Percentiles rank a stretch among this genome's conserved stretches.
Evolutionary conservation across 495 filamentous ascomycete genomes (phyloP).

Genomic region (Penicillium macrosclerotiorum): DNA sequence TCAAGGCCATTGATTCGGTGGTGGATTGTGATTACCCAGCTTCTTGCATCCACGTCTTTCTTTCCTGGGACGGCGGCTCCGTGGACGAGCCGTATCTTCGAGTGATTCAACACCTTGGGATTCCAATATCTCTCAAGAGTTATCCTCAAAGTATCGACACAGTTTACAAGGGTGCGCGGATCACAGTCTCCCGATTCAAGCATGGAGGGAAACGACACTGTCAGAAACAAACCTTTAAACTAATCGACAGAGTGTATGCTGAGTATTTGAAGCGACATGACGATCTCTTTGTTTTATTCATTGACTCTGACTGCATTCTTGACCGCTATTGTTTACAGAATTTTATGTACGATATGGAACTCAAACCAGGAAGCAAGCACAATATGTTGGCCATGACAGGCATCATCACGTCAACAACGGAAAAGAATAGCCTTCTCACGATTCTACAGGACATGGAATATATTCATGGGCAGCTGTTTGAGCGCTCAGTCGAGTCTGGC

Average conservation of each 20-base stretch:
- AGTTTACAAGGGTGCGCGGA: conserved; percentile 72
- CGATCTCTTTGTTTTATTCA: conserved; percentile 93
- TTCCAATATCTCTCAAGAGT: conserved; percentile 69
- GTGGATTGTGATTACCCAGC: conserved; percentile 94
- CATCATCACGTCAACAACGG: conserved; percentile 92
- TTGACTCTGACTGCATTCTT: conserved; percentile 97
- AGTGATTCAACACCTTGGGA: conserved; percentile 83
- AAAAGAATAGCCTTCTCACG: conserved; percentile 85
- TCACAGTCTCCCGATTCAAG: conserved; percentile 90
- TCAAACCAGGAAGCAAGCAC: conserved; percentile 87
- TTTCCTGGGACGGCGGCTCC: conserved; percentile 90
- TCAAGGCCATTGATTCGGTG: conserved; percentile 88
- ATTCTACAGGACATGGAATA: conserved; percentile 98
- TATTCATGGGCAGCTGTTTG: conserved; percentile 94
- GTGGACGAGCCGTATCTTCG: conserved; percentile 88
- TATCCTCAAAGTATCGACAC: conserved; percentile 94
- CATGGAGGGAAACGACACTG: conserved; percentile 94
- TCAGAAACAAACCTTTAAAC: conserved; percentile 90
- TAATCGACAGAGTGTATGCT: conserved; percentile 91
- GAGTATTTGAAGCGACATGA: conserved; percentile 87
- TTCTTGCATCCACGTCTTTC: conserved; percentile 90
- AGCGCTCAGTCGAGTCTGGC: conserved; percentile 92
- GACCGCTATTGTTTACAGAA: conserved; percentile 94
- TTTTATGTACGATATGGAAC: conserved; percentile 98
- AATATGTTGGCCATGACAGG: conserved; percentile 99